Conservation (phyloP, 352 stramenopile species). For the Globisporangium canariense region DNA sequence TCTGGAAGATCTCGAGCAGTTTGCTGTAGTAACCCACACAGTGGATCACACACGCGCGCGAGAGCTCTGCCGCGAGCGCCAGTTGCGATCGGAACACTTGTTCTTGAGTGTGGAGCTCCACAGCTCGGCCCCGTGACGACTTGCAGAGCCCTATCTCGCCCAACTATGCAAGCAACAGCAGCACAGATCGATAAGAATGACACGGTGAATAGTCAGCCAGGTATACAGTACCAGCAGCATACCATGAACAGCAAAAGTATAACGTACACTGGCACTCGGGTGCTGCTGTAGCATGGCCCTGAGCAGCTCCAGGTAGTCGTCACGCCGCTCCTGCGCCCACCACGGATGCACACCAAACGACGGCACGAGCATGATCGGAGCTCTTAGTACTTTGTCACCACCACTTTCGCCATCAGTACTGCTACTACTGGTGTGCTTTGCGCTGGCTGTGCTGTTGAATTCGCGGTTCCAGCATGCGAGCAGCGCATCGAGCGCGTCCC, state of each 20-base stretch:
- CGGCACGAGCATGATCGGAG: constrained; percentile 33
- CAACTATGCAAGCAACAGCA: constrained; percentile 27
- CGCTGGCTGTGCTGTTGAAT: background rate
- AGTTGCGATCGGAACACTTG: constrained; percentile 51
- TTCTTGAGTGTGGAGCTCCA: constrained; percentile 45
- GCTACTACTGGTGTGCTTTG: background rate
- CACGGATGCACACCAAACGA: constrained; percentile 78
- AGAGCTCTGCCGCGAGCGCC: constrained; percentile 40
- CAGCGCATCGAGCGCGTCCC: constrained; percentile 45
- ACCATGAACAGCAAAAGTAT: background rate
- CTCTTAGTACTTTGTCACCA: background rate
- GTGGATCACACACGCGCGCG: constrained; percentile 61
- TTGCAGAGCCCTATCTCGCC: constrained; percentile 83
- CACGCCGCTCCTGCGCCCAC: constrained; percentile 38
- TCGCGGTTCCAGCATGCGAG: constrained; percentile 10
- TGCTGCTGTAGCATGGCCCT: constrained; percentile 30
- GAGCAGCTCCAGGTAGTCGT: constrained; percentile 35
- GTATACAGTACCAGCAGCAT: background rate
- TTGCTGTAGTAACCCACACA: constrained; percentile 74
- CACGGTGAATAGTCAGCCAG: too few relatives aligned
- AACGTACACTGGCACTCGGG: constrained; percentile 44
- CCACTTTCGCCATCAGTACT: background rate
- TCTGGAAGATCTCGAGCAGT: constrained; percentile 53
- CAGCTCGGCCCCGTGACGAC: constrained; percentile 41
- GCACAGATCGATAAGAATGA: background rate